Conservation (phyloP, 768 basidiomycete species). For the Russula sp. region DNA sequence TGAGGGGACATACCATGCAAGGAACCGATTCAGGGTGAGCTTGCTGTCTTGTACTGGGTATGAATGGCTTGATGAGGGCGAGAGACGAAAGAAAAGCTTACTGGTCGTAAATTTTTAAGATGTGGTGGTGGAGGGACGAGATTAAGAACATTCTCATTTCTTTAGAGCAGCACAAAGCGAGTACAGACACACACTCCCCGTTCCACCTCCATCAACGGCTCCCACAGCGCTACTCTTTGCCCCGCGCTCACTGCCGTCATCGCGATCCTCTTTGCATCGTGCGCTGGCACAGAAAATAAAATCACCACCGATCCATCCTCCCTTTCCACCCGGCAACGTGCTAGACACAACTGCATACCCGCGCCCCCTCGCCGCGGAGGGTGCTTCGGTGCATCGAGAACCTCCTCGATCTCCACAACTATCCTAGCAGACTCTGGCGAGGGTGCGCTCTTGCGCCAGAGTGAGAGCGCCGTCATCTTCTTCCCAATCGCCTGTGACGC, state of each 20-base stretch:
- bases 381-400: neutral
- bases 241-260: neutral
- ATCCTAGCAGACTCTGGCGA: constrained; percentile 12
- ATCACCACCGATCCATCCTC: neutral
- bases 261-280: neutral
- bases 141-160: too few relatives aligned
- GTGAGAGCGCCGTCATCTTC: constrained; percentile 4
- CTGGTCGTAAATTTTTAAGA: too few relatives aligned
- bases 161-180: constrained; percentile 2
- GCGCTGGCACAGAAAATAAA: constrained; percentile 5
- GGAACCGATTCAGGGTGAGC: neutral
- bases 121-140: too few relatives aligned
- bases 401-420: constrained; percentile 8
- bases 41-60: neutral
- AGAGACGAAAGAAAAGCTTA: too few relatives aligned
- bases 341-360: constrained; percentile 7
- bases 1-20: constrained; percentile 24
- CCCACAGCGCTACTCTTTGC: neutral
- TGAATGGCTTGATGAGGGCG: too few relatives aligned
- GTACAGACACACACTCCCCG: constrained; percentile 5
- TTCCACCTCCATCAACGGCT: neutral
- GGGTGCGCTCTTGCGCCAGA: constrained; percentile 14
- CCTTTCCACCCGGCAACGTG: neutral
- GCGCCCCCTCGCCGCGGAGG: constrained; percentile 7
- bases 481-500: constrained; percentile 10